Evolutionary conservation across 257 asterid species (phyloP).

Genomic region (Fraxinus anomala): DNA sequence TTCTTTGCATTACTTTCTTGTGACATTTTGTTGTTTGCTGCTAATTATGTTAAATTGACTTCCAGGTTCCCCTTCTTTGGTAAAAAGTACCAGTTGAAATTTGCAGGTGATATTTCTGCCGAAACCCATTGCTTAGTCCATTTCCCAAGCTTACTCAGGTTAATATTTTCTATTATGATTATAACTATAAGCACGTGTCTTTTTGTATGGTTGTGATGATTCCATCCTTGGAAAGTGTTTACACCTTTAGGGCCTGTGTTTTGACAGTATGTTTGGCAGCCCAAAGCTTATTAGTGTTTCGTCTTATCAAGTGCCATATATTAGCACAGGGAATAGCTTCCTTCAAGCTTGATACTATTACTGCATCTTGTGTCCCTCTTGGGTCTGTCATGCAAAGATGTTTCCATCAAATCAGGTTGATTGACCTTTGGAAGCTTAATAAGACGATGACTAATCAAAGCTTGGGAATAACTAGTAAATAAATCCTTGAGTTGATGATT

Average conservation of each 20-base stretch:
- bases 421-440: neutral
- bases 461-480: neutral
- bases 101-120: conserved; percentile 66
- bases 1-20: conserved; percentile 21
- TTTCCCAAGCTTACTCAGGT: conserved; percentile 97
- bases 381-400: neutral
- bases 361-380: neutral
- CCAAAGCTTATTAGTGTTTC: neutral
- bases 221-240: conserved; percentile 6
- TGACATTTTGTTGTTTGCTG: conserved; percentile 27
- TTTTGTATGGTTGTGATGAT: conserved; percentile 16
- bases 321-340: neutral
- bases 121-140: conserved; percentile 92
- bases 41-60: conserved; percentile 30
- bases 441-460: neutral
- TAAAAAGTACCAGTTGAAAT: conserved; percentile 92
- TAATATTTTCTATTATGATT: conserved; percentile 25
- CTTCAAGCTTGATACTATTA: neutral
- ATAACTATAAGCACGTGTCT: conserved; percentile 12
- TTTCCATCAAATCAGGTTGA: conserved; percentile 6
- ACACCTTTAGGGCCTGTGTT: conserved; percentile 10
- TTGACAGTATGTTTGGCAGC: conserved; percentile 6
- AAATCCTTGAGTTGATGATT: neutral
- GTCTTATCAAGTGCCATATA: neutral
- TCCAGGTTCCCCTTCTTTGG: conserved; percentile 95